These are phyloP conservation scores for Saccharomyces pastorianus DNA, from an alignment of 1,139 yeast species.

Conservation along the genomic window DNA sequence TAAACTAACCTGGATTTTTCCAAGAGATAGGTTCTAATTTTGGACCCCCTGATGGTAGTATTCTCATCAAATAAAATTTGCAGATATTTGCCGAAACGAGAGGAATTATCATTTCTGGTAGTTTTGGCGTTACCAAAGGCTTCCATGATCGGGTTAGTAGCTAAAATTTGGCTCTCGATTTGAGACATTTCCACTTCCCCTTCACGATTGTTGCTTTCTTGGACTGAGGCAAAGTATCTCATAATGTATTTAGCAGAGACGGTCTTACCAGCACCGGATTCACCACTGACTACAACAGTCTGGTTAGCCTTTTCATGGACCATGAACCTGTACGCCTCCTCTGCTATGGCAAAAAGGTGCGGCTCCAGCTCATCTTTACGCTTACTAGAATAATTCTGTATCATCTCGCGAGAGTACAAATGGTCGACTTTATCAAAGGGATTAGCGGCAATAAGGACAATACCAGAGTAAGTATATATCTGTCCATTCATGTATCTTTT, in stretches of 20 bases:
- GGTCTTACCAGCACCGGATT: slow-evolving; percentile 98
- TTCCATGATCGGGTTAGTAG: slow-evolving; percentile 97
- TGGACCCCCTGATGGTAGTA: slow-evolving; percentile 84
- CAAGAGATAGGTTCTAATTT: slow-evolving; percentile 82
- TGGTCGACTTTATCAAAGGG: slow-evolving; percentile 92
- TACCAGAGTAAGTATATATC: slow-evolving; percentile 94
- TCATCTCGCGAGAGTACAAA: slow-evolving; percentile 81
- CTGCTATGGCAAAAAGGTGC: slow-evolving; percentile 95
- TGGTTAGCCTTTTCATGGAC: slow-evolving; percentile 76
- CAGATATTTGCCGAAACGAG: slow-evolving; percentile 92
- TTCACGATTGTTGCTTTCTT: slow-evolving; percentile 34
- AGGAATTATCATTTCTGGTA: slow-evolving; percentile 92
- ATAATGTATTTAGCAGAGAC: slow-evolving; percentile 94
- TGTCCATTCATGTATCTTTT: slow-evolving; percentile 81
- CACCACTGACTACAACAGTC: slow-evolving; percentile 95
- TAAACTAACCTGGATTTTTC: slow-evolving; percentile 92
- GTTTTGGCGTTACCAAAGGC: slow-evolving; percentile 99
- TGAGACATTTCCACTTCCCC: slow-evolving; percentile 66
- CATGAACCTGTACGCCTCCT: slow-evolving; percentile 97
- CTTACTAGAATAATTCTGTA: slow-evolving; percentile 88
- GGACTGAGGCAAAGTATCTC: slow-evolving; percentile 96
- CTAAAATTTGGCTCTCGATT: slow-evolving; percentile 89
- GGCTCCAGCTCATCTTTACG: slow-evolving; percentile 93
- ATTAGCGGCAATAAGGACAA: slow-evolving; percentile 91
- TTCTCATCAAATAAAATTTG: slow-evolving; percentile 76